Evolutionary conservation across 805 yeast genomes (phyloP).

Genomic region (Lipomyces spencermartinsiae): DNA sequence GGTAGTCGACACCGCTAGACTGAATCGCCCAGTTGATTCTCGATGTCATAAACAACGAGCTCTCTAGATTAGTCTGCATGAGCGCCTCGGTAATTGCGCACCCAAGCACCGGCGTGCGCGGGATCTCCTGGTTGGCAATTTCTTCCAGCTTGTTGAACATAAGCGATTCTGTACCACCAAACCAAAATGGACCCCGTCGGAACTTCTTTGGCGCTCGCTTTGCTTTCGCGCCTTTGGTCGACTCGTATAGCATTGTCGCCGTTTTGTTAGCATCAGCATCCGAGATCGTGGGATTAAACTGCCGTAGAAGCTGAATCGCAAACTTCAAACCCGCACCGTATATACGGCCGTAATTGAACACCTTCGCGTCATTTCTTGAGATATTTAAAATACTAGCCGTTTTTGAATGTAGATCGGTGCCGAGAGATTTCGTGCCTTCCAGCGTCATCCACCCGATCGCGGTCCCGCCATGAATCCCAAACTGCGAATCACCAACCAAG

Average conservation of each 20-base stretch:
- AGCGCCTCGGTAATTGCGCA: constrained; percentile 92
- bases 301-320: constrained; percentile 82
- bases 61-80: constrained; percentile 65
- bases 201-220: constrained; percentile 45
- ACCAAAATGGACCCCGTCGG: constrained; percentile 47
- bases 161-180: constrained; percentile 94
- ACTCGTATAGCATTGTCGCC: constrained; percentile 72
- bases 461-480: constrained; percentile 91
- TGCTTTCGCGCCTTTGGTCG: constrained; percentile 76
- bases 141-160: constrained; percentile 87
- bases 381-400: constrained; percentile 91
- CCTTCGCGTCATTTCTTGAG: constrained; percentile 88
- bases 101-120: constrained; percentile 89
- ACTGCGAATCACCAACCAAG: constrained; percentile 87
- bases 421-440: constrained; percentile 90
- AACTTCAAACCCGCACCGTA: constrained; percentile 97
- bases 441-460: constrained; percentile 99
- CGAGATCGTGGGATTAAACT: constrained; percentile 73
- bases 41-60: constrained; percentile 78
- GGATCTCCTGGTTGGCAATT: constrained; percentile 80
- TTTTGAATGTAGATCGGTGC: constrained; percentile 93
- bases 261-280: constrained; percentile 69
- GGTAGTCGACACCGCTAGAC: constrained; percentile 95
- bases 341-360: constrained; percentile 95
- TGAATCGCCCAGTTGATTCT: constrained; percentile 98